Evolutionary conservation across 352 stramenopile species (phyloP).

Genomic region (Phytophthora kernoviae): DNA sequence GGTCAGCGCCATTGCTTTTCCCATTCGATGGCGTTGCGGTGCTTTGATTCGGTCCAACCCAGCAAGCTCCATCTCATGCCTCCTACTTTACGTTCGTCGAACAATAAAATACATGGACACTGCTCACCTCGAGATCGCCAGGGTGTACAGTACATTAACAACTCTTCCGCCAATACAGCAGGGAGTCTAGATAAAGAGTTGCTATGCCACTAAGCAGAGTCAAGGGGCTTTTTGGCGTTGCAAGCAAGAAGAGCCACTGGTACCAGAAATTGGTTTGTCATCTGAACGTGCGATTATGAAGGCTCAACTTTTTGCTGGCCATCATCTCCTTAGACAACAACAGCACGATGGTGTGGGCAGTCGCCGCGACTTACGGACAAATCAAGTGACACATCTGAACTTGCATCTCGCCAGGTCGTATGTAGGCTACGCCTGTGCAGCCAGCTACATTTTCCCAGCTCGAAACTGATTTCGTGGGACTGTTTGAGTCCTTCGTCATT

Average conservation of each 20-base stretch:
- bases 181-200: neutral
- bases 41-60: too few species aligned
- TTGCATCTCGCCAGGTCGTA: conserved; percentile 21
- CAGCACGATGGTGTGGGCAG: conserved; percentile 7
- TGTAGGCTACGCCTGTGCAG: neutral
- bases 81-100: too few species aligned
- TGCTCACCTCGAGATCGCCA: too few species aligned
- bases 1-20: too few species aligned
- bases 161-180: neutral
- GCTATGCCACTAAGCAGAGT: neutral
- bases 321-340: conserved; percentile 3
- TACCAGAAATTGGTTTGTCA: too few species aligned
- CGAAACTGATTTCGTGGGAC: conserved; percentile 31
- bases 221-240: neutral
- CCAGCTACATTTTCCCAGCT: neutral
- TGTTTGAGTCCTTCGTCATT: neutral
- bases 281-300: conserved; percentile 5
- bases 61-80: too few species aligned
- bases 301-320: neutral
- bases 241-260: neutral
- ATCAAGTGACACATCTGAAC: conserved; percentile 27
- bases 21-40: too few species aligned
- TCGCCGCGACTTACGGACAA: conserved; percentile 27
- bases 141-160: too few species aligned
- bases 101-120: too few species aligned